A percentile compares a stretch with the other conserved stretches of the same genome.
Conservation (phyloP, 306 rosid genomes). For the Glycine tomentella region DNA sequence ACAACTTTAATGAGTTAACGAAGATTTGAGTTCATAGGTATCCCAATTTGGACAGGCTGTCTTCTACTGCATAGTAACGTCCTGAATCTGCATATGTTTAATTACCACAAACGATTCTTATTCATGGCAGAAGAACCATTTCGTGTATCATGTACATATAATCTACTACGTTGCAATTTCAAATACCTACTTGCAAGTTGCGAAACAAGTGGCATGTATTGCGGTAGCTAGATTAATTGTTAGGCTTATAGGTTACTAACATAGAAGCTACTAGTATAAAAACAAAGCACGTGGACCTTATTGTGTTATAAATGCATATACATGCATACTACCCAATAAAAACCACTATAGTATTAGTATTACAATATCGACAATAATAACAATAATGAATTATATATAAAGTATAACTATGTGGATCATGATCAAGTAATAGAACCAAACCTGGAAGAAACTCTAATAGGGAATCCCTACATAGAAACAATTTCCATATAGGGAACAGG, state of each 20-base stretch:
- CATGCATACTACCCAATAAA: neutral
- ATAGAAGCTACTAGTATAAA: slow-evolving; percentile 15
- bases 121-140: neutral
- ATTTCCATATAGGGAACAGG: neutral
- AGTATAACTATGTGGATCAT: neutral
- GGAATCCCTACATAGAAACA: slow-evolving; percentile 5
- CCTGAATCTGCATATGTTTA: neutral
- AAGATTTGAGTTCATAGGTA: neutral
- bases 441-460: neutral
- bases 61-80: neutral
- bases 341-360: neutral
- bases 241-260: neutral
- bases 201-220: slow-evolving; percentile 1
- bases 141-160: neutral
- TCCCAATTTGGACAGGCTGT: neutral
- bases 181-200: slow-evolving; percentile 13
- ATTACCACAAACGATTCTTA: neutral
- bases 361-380: neutral
- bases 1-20: neutral
- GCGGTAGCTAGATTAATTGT: neutral
- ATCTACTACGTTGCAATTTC: slow-evolving; percentile 8
- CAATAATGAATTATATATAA: neutral
- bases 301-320: neutral
- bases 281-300: slow-evolving; percentile 29
- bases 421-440: neutral